Base-by-base conservation (phyloP, 2,329 filamentous ascomycete species). In the Dissoconium aciculare region DNA sequence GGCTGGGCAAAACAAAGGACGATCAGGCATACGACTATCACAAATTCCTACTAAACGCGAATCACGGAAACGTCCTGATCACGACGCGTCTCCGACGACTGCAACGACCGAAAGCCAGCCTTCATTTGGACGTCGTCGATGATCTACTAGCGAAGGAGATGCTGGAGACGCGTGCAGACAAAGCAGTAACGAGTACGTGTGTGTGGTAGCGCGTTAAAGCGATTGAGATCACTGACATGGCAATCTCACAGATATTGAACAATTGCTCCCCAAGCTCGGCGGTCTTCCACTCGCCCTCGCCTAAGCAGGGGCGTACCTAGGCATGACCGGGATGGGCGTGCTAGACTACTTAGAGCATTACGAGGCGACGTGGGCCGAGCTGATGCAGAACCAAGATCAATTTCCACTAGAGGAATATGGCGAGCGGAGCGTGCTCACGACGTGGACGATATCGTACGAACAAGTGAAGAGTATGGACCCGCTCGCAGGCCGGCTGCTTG, bases 361-460 rank as follows among this genome's bases (percentile, higher is more conserved):
- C 24, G 13, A 30, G 11, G 12, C 16, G n/a, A 10, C 16, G 11
- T 30, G 34, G 39, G 13, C 25, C 11, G 15, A 24, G 5, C 24
- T 41, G 9, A 28, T 35, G 28, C n/a, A 31, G 14, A 25, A 15
- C 11, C 30, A 39, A 29, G 27, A 32, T n/a, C 9, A 15, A 8
- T 12, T 21, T n/a, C 8, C 26, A 12, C 21, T 38, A 15, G 10
- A 38, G 13, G 29, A 35, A 26, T 38, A 38, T 13, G 4, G 4
- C n/a, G 29, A 30, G 15, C 17, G 31, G 6, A 34, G 32, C 14
- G 5, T 55, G 25, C 44, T 46, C 35, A 50, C 44, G n/a, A 52
- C 46, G 11, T 54, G 45, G 50, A 40, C 39, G 11, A 46, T 53
- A 16, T 51, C 45, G 3, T 51, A 51, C 35, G 33, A 53, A 15